phyloP scores from a whole-genome alignment of 2,329 filamentous ascomycete genomes.

The Hypoxylon sp. region DNA sequence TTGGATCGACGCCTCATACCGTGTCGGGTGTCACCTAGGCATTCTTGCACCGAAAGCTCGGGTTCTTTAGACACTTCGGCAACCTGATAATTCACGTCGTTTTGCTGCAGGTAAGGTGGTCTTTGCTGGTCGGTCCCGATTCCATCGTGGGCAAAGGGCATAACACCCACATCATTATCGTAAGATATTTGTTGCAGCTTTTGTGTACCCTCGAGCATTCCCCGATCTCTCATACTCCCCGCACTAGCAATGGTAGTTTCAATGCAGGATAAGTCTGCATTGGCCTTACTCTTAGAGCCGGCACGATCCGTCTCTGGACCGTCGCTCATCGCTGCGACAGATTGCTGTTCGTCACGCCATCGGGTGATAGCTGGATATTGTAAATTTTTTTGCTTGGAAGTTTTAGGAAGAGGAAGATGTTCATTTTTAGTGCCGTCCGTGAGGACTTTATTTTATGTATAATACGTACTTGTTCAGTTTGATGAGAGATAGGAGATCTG shows the following conservation, averaged over 20 bases:
- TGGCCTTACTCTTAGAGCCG: background rate
- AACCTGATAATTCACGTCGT: slow-evolving; percentile 5
- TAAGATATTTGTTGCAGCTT: slow-evolving; percentile 4
- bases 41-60: slow-evolving; percentile 10
- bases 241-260: background rate
- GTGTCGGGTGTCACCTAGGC: slow-evolving; percentile 5
- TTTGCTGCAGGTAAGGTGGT: background rate
- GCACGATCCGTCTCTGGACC: slow-evolving; percentile 16
- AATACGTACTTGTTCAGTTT: slow-evolving; percentile 20
- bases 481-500: slow-evolving; percentile 21
- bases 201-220: background rate
- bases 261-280: slow-evolving; percentile 21
- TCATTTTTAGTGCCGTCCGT: no score
- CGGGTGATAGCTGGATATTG: no score
- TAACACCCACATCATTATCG: slow-evolving; percentile 6
- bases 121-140: background rate
- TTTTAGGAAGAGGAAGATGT: slow-evolving; percentile 18
- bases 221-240: background rate
- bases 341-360: no score
- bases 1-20: slow-evolving; percentile 1
- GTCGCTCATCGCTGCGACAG: slow-evolving; percentile 24
- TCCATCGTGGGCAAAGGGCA: background rate
- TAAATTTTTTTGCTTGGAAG: slow-evolving; percentile 20
- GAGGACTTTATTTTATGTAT: no score
- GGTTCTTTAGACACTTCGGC: slow-evolving; percentile 7